These are phyloP conservation scores for Sphagnum tenellum DNA, from an alignment of 225 moss, liverwort and hornwort genomes.

Conservation along the genomic window DNA sequence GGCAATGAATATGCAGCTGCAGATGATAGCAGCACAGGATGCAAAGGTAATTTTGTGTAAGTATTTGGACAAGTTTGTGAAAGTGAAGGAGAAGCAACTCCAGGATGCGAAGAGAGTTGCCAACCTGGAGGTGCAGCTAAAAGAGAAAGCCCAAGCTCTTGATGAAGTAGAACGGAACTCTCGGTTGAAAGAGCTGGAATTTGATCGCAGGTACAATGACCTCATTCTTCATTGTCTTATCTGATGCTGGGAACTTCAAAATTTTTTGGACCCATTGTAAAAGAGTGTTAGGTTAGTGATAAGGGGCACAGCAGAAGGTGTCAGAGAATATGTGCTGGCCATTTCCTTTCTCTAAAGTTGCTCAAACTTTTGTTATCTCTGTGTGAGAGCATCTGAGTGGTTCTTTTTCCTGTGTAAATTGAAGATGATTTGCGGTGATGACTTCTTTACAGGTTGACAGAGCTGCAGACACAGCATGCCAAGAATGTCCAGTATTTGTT, in stretches of 20 bases:
- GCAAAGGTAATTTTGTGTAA: constrained; percentile 51
- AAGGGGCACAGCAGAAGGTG: too few relatives aligned
- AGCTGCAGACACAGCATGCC: constrained; percentile 66
- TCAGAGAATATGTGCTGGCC: too few relatives aligned
- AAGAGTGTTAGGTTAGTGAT: too few relatives aligned
- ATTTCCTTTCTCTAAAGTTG: too few relatives aligned
- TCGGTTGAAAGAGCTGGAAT: constrained; percentile 63
- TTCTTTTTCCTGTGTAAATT: too few relatives aligned
- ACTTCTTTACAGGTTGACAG: constrained; percentile 36
- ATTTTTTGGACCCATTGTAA: too few relatives aligned
- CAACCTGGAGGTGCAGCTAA: constrained; percentile 63
- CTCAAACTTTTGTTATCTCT: too few relatives aligned
- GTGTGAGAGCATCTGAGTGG: too few relatives aligned
- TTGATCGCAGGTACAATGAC: constrained; percentile 45
- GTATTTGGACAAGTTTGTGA: constrained; percentile 67
- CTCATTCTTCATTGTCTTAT: too few relatives aligned
- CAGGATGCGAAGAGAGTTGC: constrained; percentile 59
- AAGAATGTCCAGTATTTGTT: constrained; percentile 75
- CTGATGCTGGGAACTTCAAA: too few relatives aligned
- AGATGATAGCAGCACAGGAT: constrained; percentile 41
- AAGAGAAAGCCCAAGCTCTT: constrained; percentile 63
- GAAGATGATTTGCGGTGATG: background rate
- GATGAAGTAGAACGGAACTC: constrained; percentile 56
- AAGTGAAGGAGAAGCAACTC: constrained; percentile 58
- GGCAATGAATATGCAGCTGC: constrained; percentile 58